Evolutionary conservation across 495 filamentous ascomycete species (phyloP), one percentile per base, ranked within the genome.

Genomic region (Xylaria flabelliformis): DNA sequence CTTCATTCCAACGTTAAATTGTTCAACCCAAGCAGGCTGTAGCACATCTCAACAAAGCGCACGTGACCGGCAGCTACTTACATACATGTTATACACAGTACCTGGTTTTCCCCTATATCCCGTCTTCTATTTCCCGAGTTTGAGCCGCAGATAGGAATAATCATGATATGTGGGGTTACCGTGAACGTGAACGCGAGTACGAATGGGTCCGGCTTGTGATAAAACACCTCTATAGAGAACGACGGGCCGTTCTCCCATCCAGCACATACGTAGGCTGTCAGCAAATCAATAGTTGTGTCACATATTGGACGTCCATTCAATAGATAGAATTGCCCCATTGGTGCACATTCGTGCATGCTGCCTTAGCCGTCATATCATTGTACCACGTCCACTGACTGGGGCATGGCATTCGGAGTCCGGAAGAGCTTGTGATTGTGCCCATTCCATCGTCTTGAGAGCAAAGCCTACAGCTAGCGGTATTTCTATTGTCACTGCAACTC

Each of bases 401-500:
- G 9, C 41, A 50, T 65, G 41, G 42, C 26, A 13, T 66, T 66
- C 64, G 64, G 46, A 66, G 44, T 51, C 64, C 64, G 64, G 39
- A 64, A 41, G 21, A 24, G 42, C 62, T 15, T 21, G 32, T 61
- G 15, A 10, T 21, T 39, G 32, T 61, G 56, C 39, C n/a, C 26
- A 24, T 56, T 32, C 32, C 26, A 26, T 10, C 24, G 7, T n/a
- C 19, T 21, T 56, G 26, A 17, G 32, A 26, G 4, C 21, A 0
- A 32, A 3, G 34, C 7, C 55, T 5, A 58, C 29, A 5, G 29
- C 10, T 1, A 15, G 9, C 34, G 26, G 26, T 29, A 39, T 61
- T 61, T 61, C 26, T n/a, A 26, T 17, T 39, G 17, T 10, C 44
- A 51, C 44, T 56, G 29, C 21, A 29, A 21, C 44, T 51, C 39